A percentile compares a stretch with the other conserved stretches of the same genome.
These are phyloP conservation scores for Lunularia cruciata DNA, from an alignment of 225 moss, liverwort and hornwort species.

Conservation along the genomic window DNA sequence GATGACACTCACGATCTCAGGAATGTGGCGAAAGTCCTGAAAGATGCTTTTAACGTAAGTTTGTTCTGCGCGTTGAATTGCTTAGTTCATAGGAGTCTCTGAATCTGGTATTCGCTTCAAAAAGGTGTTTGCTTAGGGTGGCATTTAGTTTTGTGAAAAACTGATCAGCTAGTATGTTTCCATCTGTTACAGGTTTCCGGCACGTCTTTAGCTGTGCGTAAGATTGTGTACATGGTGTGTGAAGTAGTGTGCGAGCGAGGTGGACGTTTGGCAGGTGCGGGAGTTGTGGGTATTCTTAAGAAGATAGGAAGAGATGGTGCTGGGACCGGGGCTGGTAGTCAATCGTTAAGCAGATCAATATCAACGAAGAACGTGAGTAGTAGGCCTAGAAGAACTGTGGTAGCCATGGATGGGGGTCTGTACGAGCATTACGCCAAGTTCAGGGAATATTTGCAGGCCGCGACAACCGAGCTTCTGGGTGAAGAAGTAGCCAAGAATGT, in stretches of 20 bases:
- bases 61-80: background rate
- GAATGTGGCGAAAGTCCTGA: constrained; percentile 63
- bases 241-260: constrained; percentile 78
- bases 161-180: no score
- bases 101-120: no score
- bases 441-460: constrained; percentile 68
- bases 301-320: constrained; percentile 73
- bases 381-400: constrained; percentile 74
- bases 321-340: constrained; percentile 17
- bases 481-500: constrained; percentile 66
- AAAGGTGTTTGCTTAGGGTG: no score
- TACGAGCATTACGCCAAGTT: constrained; percentile 80
- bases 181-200: constrained; percentile 61
- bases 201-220: constrained; percentile 65
- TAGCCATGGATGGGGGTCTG: constrained; percentile 92
- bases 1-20: constrained; percentile 71
- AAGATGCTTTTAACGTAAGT: constrained; percentile 73
- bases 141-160: no score
- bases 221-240: constrained; percentile 74
- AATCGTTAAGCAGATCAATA: background rate
- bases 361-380: constrained; percentile 50
- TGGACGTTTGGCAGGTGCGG: constrained; percentile 87
- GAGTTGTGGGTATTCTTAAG: constrained; percentile 72
- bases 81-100: no score
- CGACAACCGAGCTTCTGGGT: constrained; percentile 75